These are phyloP conservation scores for Schwanniomyces vanrijiae DNA, from an alignment of 805 yeast species.

Conservation along the genomic window DNA sequence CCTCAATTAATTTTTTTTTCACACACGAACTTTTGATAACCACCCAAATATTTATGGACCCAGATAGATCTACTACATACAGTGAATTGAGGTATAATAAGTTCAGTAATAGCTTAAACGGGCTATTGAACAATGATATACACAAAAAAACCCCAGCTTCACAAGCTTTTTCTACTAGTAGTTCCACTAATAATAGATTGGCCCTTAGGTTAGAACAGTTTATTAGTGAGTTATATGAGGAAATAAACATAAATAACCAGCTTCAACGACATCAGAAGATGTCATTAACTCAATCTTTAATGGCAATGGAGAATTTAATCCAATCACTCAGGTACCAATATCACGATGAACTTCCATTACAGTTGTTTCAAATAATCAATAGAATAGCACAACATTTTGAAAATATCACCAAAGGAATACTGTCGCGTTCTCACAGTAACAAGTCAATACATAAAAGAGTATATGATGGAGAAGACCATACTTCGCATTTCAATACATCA, in stretches of 20 bases:
- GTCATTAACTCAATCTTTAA: constrained; percentile 7
- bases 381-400: background rate
- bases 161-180: background rate
- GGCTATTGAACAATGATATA: background rate
- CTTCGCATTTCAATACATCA: background rate
- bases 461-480: background rate
- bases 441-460: background rate
- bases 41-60: background rate
- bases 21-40: background rate
- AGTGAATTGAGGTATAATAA: background rate
- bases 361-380: background rate
- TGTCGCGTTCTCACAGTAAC: background rate
- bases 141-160: background rate
- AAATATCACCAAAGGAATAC: background rate
- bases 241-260: background rate
- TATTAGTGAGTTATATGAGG: background rate
- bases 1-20: background rate
- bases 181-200: background rate
- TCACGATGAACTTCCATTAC: background rate
- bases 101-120: background rate
- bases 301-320: constrained; percentile 8
- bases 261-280: constrained; percentile 7
- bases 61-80: background rate
- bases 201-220: background rate
- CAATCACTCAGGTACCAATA: constrained; percentile 9